A percentile compares a stretch with the other conserved stretches of the same genome.
Conservation (phyloP, 208 protist species). For the Porcisia hertigi region DNA sequence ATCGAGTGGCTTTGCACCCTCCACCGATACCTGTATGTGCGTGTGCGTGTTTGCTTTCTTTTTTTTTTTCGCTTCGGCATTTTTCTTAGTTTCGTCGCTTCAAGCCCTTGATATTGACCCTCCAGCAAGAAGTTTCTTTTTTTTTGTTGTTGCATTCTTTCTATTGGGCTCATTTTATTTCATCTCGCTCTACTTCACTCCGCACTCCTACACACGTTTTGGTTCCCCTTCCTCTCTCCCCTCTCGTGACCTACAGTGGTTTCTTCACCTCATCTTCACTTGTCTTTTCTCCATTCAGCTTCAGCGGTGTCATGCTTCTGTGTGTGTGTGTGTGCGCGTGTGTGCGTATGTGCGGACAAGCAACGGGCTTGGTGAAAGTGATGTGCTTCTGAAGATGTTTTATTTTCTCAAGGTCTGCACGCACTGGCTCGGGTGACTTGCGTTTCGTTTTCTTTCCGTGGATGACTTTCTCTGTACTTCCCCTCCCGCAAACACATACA, state of each 20-base stretch:
- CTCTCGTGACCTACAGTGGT: conserved; percentile 2
- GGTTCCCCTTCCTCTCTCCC: neutral
- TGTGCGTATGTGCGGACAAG: neutral
- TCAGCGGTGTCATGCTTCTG: neutral
- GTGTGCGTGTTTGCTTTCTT: neutral
- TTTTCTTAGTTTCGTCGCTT: neutral
- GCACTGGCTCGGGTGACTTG: neutral
- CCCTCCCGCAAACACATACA: neutral
- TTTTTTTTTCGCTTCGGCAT: neutral
- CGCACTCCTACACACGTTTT: neutral
- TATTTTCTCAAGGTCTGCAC: neutral
- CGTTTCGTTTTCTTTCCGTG: neutral
- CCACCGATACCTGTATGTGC: neutral
- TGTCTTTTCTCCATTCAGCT: neutral
- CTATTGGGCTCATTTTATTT: no score
- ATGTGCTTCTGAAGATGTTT: neutral
- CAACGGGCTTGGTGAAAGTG: neutral
- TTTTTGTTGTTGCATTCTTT: no score
- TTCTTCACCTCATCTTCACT: conserved; percentile 4
- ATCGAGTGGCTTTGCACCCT: neutral
- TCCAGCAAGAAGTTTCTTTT: no score
- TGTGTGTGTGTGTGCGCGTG: neutral
- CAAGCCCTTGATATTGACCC: no score
- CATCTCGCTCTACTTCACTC: neutral
- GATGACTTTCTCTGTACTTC: neutral